Base-by-base conservation (phyloP, 805 yeast genomes). In the Suhomyces faveliae region DNA sequence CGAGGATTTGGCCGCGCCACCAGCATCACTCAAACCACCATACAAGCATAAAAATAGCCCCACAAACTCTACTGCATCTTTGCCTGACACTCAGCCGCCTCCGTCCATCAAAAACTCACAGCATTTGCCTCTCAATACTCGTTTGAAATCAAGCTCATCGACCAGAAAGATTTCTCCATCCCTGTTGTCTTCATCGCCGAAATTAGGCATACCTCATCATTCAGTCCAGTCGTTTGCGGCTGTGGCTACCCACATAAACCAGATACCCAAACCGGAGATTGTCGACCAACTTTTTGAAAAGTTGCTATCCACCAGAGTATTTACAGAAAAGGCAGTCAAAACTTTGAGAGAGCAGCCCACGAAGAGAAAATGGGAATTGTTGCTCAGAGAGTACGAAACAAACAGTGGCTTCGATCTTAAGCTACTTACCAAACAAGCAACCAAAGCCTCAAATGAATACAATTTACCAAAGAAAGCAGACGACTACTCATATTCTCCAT, bases 291-390 rank as follows among this genome's bases (percentile, higher is more conserved):
- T 73, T n/a, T 73, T 73, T 50, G 75, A 72, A 45, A 59, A 62
- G 41, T 52, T 73, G n/a, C 57, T 73, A 4, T 60, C 73, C 3
- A 60, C 61, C 4, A 56, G 77, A 40, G 74, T 62, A 0, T 72
- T 73, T 44, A 61, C 73, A 1, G 70, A 63, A n/a, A 55, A 59
- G 33, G 70, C 74, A 2, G 46, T 67, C 6, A 62, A 57, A 40
- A 58, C 68, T 1, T 56, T 73, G 45, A 55, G 64, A 35, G 66
- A 63, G 19, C 66, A 61, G 43, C 57, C 74, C 4, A 57, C 68
- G 3, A 63, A 59, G 42, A 52, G 78, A 20, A 73, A 73, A 52
- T 73, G 78, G 78, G 77, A 73, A 52, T 57, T 73, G 11, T 56
- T 73, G 11, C 54, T 73, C n/a, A 53, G 70, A 37, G 78, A 73